phyloP scores from a whole-genome alignment of 2,329 filamentous ascomycete species.

The Colletotrichum cuscutae region DNA sequence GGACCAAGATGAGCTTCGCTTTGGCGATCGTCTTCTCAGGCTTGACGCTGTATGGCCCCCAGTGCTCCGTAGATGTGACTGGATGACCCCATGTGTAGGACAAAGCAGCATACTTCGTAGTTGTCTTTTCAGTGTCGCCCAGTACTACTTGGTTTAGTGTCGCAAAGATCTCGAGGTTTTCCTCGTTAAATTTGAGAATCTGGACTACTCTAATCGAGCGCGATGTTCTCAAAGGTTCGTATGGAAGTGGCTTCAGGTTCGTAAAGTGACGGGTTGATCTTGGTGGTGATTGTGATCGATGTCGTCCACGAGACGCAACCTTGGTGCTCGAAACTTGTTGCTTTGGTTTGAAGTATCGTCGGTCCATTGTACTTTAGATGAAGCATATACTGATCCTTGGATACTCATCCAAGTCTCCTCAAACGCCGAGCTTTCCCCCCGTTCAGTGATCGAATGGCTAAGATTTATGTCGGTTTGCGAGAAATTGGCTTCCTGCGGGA shows the following conservation, averaged over 20 bases:
- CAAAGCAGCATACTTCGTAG: background rate
- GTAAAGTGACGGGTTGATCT: background rate
- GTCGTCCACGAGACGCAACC: background rate
- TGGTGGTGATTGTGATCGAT: background rate
- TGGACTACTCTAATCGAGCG: background rate
- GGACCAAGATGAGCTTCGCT: background rate
- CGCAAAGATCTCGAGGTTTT: background rate
- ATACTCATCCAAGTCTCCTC: no score
- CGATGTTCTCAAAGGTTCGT: background rate
- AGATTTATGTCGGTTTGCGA: background rate
- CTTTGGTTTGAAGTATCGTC: background rate
- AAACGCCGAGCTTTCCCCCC: no score
- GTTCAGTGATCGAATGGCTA: no score
- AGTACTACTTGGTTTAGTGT: background rate
- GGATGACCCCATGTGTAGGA: background rate
- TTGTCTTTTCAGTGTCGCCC: background rate
- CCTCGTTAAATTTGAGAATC: background rate
- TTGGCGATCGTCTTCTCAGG: background rate
- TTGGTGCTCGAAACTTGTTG: background rate
- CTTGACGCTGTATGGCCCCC: background rate
- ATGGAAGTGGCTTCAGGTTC: background rate
- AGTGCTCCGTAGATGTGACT: background rate
- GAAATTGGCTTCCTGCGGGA: background rate
- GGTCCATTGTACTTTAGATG: background rate
- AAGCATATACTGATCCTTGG: no score